Percentiles rank a stretch among this genome's conserved stretches.
Conservation (phyloP, 225 moss, liverwort and hornwort genomes). For the Pseudoscleropodium purum region DNA sequence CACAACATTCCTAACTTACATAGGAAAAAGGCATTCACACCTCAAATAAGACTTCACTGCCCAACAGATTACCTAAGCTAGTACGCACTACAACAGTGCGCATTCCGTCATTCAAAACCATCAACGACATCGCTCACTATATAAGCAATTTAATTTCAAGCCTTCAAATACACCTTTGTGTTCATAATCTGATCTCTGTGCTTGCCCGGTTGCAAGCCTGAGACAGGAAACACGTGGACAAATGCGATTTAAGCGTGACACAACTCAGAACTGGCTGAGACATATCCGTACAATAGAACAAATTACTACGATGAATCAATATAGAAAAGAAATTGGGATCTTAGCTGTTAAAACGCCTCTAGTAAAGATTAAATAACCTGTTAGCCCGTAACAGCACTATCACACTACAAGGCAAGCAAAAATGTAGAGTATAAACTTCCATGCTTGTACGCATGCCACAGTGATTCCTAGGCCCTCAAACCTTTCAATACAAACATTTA, state of each 20-base stretch:
- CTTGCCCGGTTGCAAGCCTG: slow-evolving; percentile 40
- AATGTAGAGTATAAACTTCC: neutral
- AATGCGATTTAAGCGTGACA: slow-evolving; percentile 73
- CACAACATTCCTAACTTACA: too few relatives aligned
- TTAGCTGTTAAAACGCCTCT: neutral
- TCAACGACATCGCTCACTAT: neutral
- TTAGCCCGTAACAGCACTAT: neutral
- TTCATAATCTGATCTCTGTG: neutral
- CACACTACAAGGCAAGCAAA: neutral
- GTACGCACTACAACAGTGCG: neutral
- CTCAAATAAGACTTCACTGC: too few relatives aligned
- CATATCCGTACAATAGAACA: slow-evolving; percentile 11
- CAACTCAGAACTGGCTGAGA: slow-evolving; percentile 72
- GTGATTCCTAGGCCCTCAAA: neutral
- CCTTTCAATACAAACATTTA: neutral
- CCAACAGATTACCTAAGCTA: too few relatives aligned
- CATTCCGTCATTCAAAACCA: too few relatives aligned
- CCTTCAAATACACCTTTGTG: slow-evolving; percentile 3
- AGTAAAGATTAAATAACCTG: neutral
- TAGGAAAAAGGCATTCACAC: too few relatives aligned
- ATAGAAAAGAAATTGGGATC: neutral
- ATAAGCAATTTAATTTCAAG: neutral
- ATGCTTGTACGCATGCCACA: neutral
- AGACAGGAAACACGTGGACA: slow-evolving; percentile 89
- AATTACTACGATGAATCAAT: neutral